phyloP scores from a whole-genome alignment of 495 filamentous ascomycete genomes.

The Aspergillus ostianus region DNA sequence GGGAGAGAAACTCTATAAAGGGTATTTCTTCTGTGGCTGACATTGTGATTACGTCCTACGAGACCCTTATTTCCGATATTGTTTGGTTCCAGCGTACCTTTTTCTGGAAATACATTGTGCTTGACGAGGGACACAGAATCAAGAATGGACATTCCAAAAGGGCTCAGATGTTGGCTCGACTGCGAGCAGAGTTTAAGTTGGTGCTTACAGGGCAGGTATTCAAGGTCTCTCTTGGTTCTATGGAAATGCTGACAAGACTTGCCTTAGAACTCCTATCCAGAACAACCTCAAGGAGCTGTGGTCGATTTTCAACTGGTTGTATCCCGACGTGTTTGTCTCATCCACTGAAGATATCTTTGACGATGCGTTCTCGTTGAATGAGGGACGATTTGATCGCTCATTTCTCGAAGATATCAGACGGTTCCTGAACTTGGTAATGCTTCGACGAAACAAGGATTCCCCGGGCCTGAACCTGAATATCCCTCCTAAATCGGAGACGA shows the following conservation, averaged over 20 bases:
- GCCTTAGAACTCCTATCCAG: slow-evolving; percentile 56
- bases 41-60: slow-evolving; percentile 62
- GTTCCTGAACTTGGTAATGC: slow-evolving; percentile 61
- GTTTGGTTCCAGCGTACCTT: slow-evolving; percentile 59
- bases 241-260: background rate
- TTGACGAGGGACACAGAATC: slow-evolving; percentile 62
- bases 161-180: slow-evolving; percentile 47
- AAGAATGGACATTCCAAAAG: slow-evolving; percentile 55
- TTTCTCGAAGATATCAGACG: slow-evolving; percentile 54
- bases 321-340: slow-evolving; percentile 58
- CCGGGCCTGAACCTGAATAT: slow-evolving; percentile 56
- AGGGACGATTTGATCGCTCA: slow-evolving; percentile 51
- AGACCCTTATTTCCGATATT: slow-evolving; percentile 56
- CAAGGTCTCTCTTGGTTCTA: background rate
- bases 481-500: slow-evolving; percentile 58
- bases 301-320: slow-evolving; percentile 63
- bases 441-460: slow-evolving; percentile 62
- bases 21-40: slow-evolving; percentile 28
- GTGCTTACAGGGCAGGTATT: slow-evolving; percentile 53
- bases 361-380: slow-evolving; percentile 55
- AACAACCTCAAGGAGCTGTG: slow-evolving; percentile 64
- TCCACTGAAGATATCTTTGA: slow-evolving; percentile 53
- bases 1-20: background rate
- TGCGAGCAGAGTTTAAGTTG: slow-evolving; percentile 57
- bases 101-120: slow-evolving; percentile 56